phyloP scores from a whole-genome alignment of 1,139 yeast species.

The Taiozyma onychis region DNA sequence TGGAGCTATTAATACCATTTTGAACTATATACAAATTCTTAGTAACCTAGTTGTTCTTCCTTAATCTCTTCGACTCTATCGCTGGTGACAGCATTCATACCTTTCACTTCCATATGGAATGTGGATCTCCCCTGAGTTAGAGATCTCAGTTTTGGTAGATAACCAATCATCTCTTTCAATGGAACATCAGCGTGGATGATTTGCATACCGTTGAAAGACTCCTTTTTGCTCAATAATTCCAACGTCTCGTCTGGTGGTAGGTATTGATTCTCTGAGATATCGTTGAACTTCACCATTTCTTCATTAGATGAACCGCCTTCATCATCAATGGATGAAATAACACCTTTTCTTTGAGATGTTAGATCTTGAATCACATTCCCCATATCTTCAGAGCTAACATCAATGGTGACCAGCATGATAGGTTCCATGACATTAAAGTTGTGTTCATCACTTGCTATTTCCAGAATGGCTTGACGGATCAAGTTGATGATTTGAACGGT shows the following conservation, averaged over 20 bases:
- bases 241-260: constrained; percentile 54
- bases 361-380: constrained; percentile 84
- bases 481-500: constrained; percentile 37
- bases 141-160: constrained; percentile 69
- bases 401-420: constrained; percentile 71
- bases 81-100: constrained; percentile 57
- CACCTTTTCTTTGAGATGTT: constrained; percentile 66
- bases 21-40: background rate
- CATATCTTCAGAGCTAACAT: constrained; percentile 62
- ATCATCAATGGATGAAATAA: constrained; percentile 58
- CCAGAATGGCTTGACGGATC: constrained; percentile 38
- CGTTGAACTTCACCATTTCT: constrained; percentile 40
- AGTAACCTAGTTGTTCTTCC: constrained; percentile 12
- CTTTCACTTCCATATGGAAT: constrained; percentile 70
- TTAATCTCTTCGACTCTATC: constrained; percentile 40
- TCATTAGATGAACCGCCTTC: constrained; percentile 39
- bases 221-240: constrained; percentile 20
- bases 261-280: constrained; percentile 46
- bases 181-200: constrained; percentile 76
- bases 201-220: constrained; percentile 36
- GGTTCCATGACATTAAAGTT: constrained; percentile 71
- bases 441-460: constrained; percentile 29
- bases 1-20: too few species aligned
- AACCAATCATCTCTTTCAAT: constrained; percentile 85
- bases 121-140: constrained; percentile 88